Percentiles rank a stretch among this genome's conserved stretches.
Conservation (phyloP, 345 rosid species). For the Euphorbia peplus region DNA sequence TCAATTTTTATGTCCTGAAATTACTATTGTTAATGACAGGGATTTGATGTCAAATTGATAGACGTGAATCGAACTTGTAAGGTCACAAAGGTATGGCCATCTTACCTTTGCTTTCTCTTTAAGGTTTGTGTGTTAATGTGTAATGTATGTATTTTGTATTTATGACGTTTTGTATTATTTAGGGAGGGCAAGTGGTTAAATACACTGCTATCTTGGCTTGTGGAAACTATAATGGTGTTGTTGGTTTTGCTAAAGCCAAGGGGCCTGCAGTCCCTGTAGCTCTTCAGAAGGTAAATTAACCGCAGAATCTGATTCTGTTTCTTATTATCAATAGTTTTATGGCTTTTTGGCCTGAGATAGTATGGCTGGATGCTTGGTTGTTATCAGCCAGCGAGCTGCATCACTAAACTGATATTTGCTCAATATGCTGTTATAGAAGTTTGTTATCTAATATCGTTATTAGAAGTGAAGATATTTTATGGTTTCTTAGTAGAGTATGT, state of each 20-base stretch:
- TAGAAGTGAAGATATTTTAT: not conserved
- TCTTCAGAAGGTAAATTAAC: slow-evolving; percentile 64
- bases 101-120: slow-evolving; percentile 8
- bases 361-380: not conserved
- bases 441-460: not conserved
- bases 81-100: slow-evolving; percentile 74
- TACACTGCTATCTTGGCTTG: slow-evolving; percentile 85
- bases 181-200: slow-evolving; percentile 80
- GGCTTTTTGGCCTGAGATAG: not conserved
- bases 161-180: slow-evolving; percentile 10
- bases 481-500: not conserved
- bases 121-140: not conserved
- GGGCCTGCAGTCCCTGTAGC: slow-evolving; percentile 75
- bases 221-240: slow-evolving; percentile 84
- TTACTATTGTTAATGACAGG: slow-evolving; percentile 46
- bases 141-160: slow-evolving; percentile 5
- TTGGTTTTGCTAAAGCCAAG: slow-evolving; percentile 92
- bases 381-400: not conserved
- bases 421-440: not conserved
- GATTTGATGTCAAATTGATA: slow-evolving; percentile 81
- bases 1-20: not conserved
- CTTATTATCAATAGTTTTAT: not conserved
- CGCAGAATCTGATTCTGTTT: slow-evolving; percentile 6
- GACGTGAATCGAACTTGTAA: slow-evolving; percentile 85
- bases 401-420: not conserved